A percentile compares a stretch with the other conserved stretches of the same genome.
These are phyloP conservation scores for Erodium moschatum DNA, from an alignment of 441 rosid genomes.

Conservation along the genomic window DNA sequence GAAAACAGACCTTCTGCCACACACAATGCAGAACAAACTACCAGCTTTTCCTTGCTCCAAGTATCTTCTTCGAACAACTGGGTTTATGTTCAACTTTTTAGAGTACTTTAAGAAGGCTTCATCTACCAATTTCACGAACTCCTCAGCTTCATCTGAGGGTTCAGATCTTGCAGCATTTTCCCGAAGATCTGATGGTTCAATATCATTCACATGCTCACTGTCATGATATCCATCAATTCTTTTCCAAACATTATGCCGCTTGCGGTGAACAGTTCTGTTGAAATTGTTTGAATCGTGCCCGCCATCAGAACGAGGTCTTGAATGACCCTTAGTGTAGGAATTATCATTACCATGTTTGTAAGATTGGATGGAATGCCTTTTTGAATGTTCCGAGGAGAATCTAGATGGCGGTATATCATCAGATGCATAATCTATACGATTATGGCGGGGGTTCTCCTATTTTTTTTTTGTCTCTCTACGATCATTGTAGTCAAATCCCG, in stretches of 20 bases:
- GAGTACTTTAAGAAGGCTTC: constrained; percentile 42
- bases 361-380: constrained; percentile 28
- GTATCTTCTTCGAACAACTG: constrained; percentile 46
- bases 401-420: constrained; percentile 29
- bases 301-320: constrained; percentile 27
- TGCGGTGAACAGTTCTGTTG: constrained; percentile 31
- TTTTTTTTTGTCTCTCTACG: constrained; percentile 28
- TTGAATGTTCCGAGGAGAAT: constrained; percentile 30
- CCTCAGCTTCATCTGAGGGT: constrained; percentile 41
- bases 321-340: constrained; percentile 27
- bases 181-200: constrained; percentile 28
- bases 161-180: constrained; percentile 29
- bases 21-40: constrained; percentile 56
- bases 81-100: constrained; percentile 38
- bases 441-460: constrained; percentile 3
- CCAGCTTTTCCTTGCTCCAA: constrained; percentile 53
- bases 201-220: constrained; percentile 27
- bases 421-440: constrained; percentile 25
- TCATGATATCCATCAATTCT: constrained; percentile 35
- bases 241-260: constrained; percentile 38
- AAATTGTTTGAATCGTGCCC: constrained; percentile 31
- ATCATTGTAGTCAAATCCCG: constrained; percentile 23
- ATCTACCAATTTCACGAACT: constrained; percentile 49
- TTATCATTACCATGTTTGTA: constrained; percentile 26
- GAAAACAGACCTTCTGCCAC: constrained; percentile 43